Base-by-base conservation (phyloP, 2,329 filamentous ascomycete species). In the Apiospora koreana region DNA sequence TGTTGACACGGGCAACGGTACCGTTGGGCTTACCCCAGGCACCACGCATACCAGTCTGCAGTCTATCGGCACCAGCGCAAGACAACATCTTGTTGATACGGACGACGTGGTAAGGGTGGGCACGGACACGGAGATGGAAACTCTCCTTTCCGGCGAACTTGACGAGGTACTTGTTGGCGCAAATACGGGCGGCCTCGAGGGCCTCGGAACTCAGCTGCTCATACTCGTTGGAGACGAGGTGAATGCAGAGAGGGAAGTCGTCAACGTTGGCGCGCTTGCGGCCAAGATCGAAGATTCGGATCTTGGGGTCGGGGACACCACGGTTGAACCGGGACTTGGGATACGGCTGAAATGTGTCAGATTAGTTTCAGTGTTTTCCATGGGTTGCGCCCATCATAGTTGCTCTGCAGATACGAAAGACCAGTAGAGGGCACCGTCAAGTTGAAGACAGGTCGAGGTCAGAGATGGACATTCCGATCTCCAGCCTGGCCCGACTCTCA, bases 21-120 rank as follows among this genome's bases (percentile, higher is more conserved):
- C 96, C 96, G 91, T 98, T 97, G 86, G 96, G 96, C 93, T 99
- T 99, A 84, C 96, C 96, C 92, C 94, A 99, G 80, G 96, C 96
- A 92, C 96, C 96, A 93, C 96, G 95, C 96, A 99, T 99, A 90
- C 96, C 96, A 80, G 96, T 99, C 88, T 99, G 96, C 86, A 99
- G 90, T 93, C 96, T 94, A 98, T 99, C 96, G 92, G 96, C 96
- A 91, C 96, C 96, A 83, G 96, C 96, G 87, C 96, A 99, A 84
- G 96, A 98, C 94, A 99, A 95, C 96, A 99, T 99, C 93, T 99
- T 99, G 94, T 99, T 99, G 95, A 99, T 99, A 88, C 96, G 96
- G 90, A 99, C 93, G 87, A 99, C 96, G 91, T 99, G 96, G 94
- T 94, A 99, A 78, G 96, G 96, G 91, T 99, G 96, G 83, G 94